Base-by-base conservation (phyloP, 1,284 basidiomycete species). In the Ceratobasidium sp. region DNA sequence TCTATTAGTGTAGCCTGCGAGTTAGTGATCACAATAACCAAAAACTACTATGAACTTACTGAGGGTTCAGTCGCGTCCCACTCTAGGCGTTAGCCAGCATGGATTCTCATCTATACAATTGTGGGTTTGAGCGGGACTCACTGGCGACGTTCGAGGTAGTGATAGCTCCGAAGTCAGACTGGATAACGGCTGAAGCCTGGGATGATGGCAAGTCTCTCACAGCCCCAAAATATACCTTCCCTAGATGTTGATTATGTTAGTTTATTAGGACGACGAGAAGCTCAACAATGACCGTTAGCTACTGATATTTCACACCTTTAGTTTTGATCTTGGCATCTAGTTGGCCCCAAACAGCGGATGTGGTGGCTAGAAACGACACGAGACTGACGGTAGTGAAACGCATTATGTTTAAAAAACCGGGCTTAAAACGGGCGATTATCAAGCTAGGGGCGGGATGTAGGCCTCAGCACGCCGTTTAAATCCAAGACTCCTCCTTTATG, bases 151-250 rank as follows among this genome's bases (percentile, higher is more conserved):
- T 77, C n/a, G 69, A 52, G 4, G 76, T 54, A 4, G 66, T 77
- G 5, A 77, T 23, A 13, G 28, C 28, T 13, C 69, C 69, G 65
- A 78, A 78, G 46, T 73, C 59, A 3, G 67, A 52, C n/a, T 64
- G n/a, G 7, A 78, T 40, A 33, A 78, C 54, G n/a, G 42, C 54
- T 6, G 17, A 28, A n/a, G 44, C 57, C 38, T 66, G 61, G 10
- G 57, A 23, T 40, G n/a, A 33, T 26, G 23, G 26, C n/a, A 23
- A 38, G 46, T 78, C 77, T 12, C 3, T 26, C 23, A 28, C 33
- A 48, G 61, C 64, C 38, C 77, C 77, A 66, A 78, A 78, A 33
- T 78, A 78, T 23, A 62, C 13, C 33, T 78, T 78, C 0, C 77
- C 69, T 69, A 20, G 33, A 33, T 33, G 33, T 33, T 33, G 33